Base-by-base conservation (phyloP, 805 yeast genomes). In the Wickerhamiella brachini region DNA sequence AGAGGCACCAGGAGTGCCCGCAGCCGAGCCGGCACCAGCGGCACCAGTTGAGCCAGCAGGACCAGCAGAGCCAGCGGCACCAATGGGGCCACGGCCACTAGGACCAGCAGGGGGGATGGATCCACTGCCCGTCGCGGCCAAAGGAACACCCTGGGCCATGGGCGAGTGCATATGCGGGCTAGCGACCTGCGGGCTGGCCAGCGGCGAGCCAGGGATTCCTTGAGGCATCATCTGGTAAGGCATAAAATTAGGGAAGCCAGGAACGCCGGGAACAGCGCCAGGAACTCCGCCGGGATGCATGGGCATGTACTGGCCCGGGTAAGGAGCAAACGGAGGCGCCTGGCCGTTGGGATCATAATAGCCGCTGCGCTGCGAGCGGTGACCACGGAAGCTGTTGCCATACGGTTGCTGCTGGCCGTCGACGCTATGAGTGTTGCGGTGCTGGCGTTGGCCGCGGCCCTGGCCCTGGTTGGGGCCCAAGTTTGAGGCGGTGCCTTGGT, bases 191-290 rank as follows among this genome's bases (percentile, higher is more conserved):
- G 41, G 41, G 41, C 41, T 37, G 41, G 41, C 41, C 41, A 37
- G 13, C 20, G 41, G 41, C 41, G 41, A 37, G 20, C 17, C 41
- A 3, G 41, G 20, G 20, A 37, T 15, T 8, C 41, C 41, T 10
- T 37, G 41, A 4, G 46, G 46, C 46, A 44, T 44, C 46, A 44
- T 44, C 24, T 44, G 46, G 31, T 44, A 44, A 9, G 46, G 46
- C 46, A 44, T 44, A 12, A 44, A 23, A 17, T 44, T 44, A 15
- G 46, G 46, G 6, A 17, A 22, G 34, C 23, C 20, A 15, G 46
- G 46, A 7, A 44, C 46, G 20, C 41, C 41, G 4, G 41, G 41
- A 37, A 37, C 41, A 3, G 41, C 41, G 17, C 41, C 41, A 4
- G 41, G 41, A 37, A 37, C 41, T 5, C 41, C 41, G 41, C 20